Base-by-base conservation (phyloP, 73 alveolate species). In the Paramecium primaurelia region DNA sequence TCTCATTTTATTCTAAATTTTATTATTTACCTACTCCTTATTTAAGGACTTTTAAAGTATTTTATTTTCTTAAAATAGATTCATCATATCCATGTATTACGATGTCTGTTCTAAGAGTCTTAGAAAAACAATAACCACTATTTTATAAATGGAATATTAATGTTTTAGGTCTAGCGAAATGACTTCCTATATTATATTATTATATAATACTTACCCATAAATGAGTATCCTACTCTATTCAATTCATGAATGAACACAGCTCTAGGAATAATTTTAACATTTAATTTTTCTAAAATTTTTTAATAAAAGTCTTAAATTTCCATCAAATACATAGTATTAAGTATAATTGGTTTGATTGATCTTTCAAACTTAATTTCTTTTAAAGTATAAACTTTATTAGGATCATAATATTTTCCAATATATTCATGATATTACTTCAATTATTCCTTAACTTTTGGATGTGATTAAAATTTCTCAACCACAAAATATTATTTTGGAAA, bases 161-260 rank as follows among this genome's bases (percentile, higher is more conserved):
- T 6, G 88, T 75, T 18, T 42, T 42, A 4, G 88, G 88, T 38
- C 60, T 75, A 4, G 84, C 84, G 28, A 42, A 75, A 11, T 75
- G 30, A 75, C 38, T 36, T 9, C 60, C 68, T 42, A 30, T 16
- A 37, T 5, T 22, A 11, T 18, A n/a, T 7, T 36, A 42, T 34
- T 75, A 34, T 32, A 18, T 1, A 37, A 16, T 0, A 1, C 59
- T 11, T 38, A 75, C 88, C 88, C 58, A 75, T 36, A 38, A 14
- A 75, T 30, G 88, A 75, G 12, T 75, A 75, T 10, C 88, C 88
- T 10, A 75, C 88, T 38, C 88, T 75, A 16, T 34, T 75, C 10
- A 75, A 38, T 42, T 75, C 88, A 42, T 75, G 58, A 34, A 75
- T 18, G n/a, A 75, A 75, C 14, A 75, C 38, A 30, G 60, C 68